Conservation (phyloP, 2,329 filamentous ascomycete species). For the Phialemonium atrogriseum region DNA sequence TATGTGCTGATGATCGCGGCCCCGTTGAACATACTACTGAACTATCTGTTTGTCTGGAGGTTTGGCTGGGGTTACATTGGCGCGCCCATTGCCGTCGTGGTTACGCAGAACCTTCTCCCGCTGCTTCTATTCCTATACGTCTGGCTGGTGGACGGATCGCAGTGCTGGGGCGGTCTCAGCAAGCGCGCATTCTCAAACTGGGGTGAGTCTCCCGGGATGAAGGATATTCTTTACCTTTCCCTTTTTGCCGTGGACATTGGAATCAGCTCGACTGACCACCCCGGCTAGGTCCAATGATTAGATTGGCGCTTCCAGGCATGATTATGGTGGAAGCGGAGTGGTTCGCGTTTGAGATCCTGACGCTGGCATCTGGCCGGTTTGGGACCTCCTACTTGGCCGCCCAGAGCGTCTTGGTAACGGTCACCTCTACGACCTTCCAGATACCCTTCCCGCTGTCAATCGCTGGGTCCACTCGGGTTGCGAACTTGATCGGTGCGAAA, state of each 20-base stretch:
- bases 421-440: slow-evolving; percentile 61
- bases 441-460: slow-evolving; percentile 67
- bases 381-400: slow-evolving; percentile 59
- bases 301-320: slow-evolving; percentile 61
- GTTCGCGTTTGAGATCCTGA: slow-evolving; percentile 50
- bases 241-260: no score
- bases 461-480: slow-evolving; percentile 61
- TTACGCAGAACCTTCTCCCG: slow-evolving; percentile 72
- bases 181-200: slow-evolving; percentile 23
- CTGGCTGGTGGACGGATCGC: slow-evolving; percentile 59
- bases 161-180: slow-evolving; percentile 81
- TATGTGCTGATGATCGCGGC: slow-evolving; percentile 71
- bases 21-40: slow-evolving; percentile 68
- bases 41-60: slow-evolving; percentile 72
- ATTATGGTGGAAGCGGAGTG: slow-evolving; percentile 61
- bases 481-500: slow-evolving; percentile 64
- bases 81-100: slow-evolving; percentile 70
- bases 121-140: slow-evolving; percentile 73
- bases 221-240: not conserved
- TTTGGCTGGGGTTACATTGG: slow-evolving; percentile 64
- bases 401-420: slow-evolving; percentile 58
- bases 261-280: no score
- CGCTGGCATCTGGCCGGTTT: slow-evolving; percentile 56
- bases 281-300: slow-evolving; percentile 55
- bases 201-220: slow-evolving; percentile 17